Evolutionary conservation across 179 eudicot genomes (phyloP).

Genomic region (Sideroxylon spinosum): DNA sequence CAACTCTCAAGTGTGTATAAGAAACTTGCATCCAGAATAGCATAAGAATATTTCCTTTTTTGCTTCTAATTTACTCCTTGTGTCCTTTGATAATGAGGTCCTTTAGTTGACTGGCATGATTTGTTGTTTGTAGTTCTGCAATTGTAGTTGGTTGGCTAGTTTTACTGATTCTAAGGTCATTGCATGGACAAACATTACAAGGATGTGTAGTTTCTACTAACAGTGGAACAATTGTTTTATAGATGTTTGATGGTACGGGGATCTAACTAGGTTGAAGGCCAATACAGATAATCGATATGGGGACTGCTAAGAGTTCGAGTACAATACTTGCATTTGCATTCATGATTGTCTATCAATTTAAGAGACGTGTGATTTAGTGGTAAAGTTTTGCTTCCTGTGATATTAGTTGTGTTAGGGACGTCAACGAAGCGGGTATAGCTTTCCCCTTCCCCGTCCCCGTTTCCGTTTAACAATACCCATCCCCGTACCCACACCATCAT

Average conservation of each 20-base stretch:
- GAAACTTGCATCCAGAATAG: background rate
- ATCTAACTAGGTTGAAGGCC: background rate
- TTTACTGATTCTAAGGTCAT: background rate
- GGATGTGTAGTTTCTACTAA: background rate
- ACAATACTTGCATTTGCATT: no score
- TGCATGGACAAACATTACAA: background rate
- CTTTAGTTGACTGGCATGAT: background rate
- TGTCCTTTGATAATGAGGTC: background rate
- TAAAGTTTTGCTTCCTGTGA: no score
- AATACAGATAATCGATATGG: background rate
- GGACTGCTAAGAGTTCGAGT: no score
- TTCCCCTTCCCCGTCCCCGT: no score
- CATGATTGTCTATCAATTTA: no score
- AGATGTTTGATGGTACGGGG: background rate
- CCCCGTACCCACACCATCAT: no score
- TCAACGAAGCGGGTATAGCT: no score
- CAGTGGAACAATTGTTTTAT: background rate
- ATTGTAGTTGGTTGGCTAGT: background rate
- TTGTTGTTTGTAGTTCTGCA: background rate
- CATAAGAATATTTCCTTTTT: no score
- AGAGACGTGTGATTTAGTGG: no score
- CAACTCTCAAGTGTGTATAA: background rate
- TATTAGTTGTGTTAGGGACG: no score
- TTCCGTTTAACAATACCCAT: no score
- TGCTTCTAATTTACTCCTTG: no score